Base-by-base conservation (phyloP, 2,329 filamentous ascomycete genomes). In the Penicillium decumbens region DNA sequence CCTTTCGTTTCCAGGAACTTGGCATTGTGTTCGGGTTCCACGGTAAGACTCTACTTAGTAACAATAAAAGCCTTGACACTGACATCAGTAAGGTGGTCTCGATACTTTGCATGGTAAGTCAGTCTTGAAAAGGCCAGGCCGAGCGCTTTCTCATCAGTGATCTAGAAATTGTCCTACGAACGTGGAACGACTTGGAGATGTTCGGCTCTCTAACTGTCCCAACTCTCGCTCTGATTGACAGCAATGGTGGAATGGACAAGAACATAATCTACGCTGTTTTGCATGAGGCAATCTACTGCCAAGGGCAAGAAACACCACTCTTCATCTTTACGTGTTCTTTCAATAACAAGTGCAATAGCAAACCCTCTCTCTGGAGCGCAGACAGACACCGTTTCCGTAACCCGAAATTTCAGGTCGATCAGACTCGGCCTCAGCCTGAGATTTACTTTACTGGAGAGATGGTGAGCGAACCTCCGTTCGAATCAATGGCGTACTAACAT, bases 391-490 rank as follows among this genome's bases (percentile, higher is more conserved):
- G 64, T 23, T 52, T 59, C 15, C 61, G 60, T 4, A 72, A 71
- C 52, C 65, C 73, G 0, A 71, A 70, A 13, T 83, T 81, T 65
- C 70, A 75, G 45, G 61, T 75, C 15, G 69, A 73, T 2, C 68
- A 51, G 7, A 65, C 66, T 0, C 67, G 52, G 7, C 65, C 66
- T 0, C 67, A 74, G 5, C 65, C 72, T 2, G 84, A 85, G 0
- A 74, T 93, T 20, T 87, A 80, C 68, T 95, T 96, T 72, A 89
- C 88, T 0, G 90, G 91, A 51, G 92, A 97, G 73, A 96, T 95
- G 89, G 75, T 78, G 62, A 55, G 55, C 44, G 27, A 6, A 9
- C 3, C 13, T 30, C 8, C 25, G 20, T 38, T 44, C 23, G 20
- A 35, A 44, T 13, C 15, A 24, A 42, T 32, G 12, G 6, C 37